Evolutionary conservation across 2,329 filamentous ascomycete genomes (phyloP).

Genomic region (Lasiodiplodia sp.): DNA sequence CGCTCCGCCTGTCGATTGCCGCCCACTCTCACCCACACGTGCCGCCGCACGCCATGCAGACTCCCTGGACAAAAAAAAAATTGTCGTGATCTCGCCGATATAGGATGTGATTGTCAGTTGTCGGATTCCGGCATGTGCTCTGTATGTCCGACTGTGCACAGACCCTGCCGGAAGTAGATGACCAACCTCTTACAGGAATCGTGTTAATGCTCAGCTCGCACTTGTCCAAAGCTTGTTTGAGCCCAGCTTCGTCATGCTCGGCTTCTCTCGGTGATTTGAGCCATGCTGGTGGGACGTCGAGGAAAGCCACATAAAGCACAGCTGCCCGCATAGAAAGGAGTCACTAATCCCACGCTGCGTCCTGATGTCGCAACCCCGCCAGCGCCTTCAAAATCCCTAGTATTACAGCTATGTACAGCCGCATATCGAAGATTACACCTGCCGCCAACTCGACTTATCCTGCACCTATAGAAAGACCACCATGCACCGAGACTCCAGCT

Average conservation of each 20-base stretch:
- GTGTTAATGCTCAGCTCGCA: constrained; percentile 9
- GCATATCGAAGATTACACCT: neutral
- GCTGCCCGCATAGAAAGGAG: neutral
- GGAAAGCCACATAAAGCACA: constrained; percentile 11
- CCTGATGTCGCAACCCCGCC: neutral
- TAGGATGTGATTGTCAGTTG: constrained; percentile 8
- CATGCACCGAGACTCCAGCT: neutral
- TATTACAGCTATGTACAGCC: constrained; percentile 18
- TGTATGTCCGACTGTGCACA: constrained; percentile 8
- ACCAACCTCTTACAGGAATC: constrained; percentile 10
- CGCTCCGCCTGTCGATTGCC: neutral
- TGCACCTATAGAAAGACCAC: neutral
- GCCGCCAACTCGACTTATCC: neutral
- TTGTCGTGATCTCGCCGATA: neutral
- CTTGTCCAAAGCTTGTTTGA: constrained; percentile 3
- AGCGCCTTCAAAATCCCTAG: neutral
- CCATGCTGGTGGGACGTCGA: constrained; percentile 1
- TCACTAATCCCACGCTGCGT: neutral
- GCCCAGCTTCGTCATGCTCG: constrained; percentile 15
- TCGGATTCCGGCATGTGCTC: constrained; percentile 9
- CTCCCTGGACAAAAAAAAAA: neutral
- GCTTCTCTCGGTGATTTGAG: constrained; percentile 14
- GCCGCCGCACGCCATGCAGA: neutral
- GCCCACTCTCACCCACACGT: constrained; percentile 2
- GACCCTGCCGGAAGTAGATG: constrained; percentile 6